Evolutionary conservation across 2,329 filamentous ascomycete genomes (phyloP), one percentile per base, ranked within the genome.

Genomic region (Penicillium capsulatum): DNA sequence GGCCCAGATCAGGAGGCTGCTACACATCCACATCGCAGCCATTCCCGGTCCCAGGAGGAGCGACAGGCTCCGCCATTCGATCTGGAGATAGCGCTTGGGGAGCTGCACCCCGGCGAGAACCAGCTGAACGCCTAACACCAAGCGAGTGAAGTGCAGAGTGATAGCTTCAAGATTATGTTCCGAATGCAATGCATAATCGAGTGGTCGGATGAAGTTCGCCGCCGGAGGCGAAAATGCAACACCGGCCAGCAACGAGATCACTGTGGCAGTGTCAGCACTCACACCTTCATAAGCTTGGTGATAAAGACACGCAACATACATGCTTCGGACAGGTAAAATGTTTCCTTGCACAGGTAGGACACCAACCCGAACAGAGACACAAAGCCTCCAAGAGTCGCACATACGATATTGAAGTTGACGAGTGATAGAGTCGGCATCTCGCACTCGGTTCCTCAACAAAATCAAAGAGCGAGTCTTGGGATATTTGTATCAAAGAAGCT

Each of bases 291-390:
- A 13, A 13, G n/a, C 11, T 39, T 16, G 17, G 28, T 22, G 5
- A 34, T 8, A 6, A 11, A 19, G n/a, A 17, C 10, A 28, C 6
- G 26, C 4, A 11, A 79, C 84, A 62, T 71, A 91, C 87, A 71
- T 37, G 90, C 86, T 75, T 96, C 90, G 1, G 88, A 94, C 1
- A 96, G 75, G 61, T 95, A 95, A 60, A 86, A 91, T 42, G 81
- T 84, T 68, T 95, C 90, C 60, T 96, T 95, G 59, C 86, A 75
- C 13, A 95, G 75, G 59, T 89, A 94, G 1, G 88, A 95, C 0
- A 96, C 87, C 30, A 96, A 70, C 3, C 88, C 89, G 58, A 94
- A 96, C n/a, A 94, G 53, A 0, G 86, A 88, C 46, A 96, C 81
- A 68, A 94, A 96, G 2, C 86, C 90, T 10, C 90, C 90, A 9